Base-by-base conservation (phyloP, 495 filamentous ascomycete species). In the Immersiella caudata region DNA sequence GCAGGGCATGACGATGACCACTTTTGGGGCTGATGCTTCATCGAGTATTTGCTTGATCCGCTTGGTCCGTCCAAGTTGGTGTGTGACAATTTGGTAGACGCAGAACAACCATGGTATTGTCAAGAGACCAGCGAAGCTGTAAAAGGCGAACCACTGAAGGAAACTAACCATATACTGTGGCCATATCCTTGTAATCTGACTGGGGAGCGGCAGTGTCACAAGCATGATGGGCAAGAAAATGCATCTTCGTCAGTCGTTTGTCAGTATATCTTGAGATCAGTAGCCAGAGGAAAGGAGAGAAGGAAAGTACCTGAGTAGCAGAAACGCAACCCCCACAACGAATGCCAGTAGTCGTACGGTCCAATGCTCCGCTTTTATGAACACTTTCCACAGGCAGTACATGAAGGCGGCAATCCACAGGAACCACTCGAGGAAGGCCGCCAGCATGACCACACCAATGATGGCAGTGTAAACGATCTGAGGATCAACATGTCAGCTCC, bases 131-230 rank as follows among this genome's bases (percentile, higher is more conserved):
- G 94, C 88, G 71, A 99, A 99, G n/a, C 91, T 86, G 88, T 91
- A 97, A 74, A 99, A 97, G 4, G 93, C 94, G 70, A 97, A 97
- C 93, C 93, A 96, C 75, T 97, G 95, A 20, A 98, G 84, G 57
- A 90, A 81, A 21, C 68, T 74, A 49, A 93, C 89, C 81, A 95
- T 83, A 1, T 67, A 25, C 6, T 71, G 25, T 0, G 95, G 94
- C 77, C 94, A 93, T 66, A 90, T 82, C 63, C 85, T 78, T 0
- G 86, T 88, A 55, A 97, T 81, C 66, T 87, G 82, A 12, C 84
- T 71, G 7, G 95, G 95, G 11, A 98, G 82, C 0, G 95, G 95
- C 26, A 99, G 85, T 0, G 94, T 99, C 29, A 97, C 93, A 29
- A 98, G 73, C 93, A 99, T 97, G 67, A 97, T 88, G 0, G 94